Evolutionary conservation across 352 stramenopile species (phyloP), one percentile per base, ranked within the genome.

Genomic region (Lagenidium sp.): DNA sequence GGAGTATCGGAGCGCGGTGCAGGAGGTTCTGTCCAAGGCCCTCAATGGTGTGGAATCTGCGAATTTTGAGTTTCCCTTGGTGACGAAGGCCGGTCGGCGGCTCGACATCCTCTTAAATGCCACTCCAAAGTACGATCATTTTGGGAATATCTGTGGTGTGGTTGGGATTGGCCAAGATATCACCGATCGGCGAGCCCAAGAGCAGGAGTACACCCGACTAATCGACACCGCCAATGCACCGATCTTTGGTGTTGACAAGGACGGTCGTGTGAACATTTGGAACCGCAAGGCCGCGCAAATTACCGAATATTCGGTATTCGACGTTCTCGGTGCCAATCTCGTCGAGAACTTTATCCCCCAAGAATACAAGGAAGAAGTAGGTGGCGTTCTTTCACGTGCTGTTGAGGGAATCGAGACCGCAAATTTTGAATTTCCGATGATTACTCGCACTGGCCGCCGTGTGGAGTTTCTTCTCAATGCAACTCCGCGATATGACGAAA

Each of bases 181-280:
- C 44, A 81, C 71, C 23, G 70, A 84, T 22, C 59, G 69, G 21
- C 61, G 60, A 12, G 65, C 68, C 11, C 74, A 86, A 44, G 74
- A 86, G 22, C 74, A 84, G 39, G 73, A 86, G 41, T 86, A 86
- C 46, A 66, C 66, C 1, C 70, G 74, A 15, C 54, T 93, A 3
- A 86, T 94, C 41, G 81, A 94, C 41, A 90, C 71, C 21, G 78
- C 81, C 28, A 90, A 93, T 44, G 68, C 75, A 3, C 73, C 78
- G 3, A 90, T 90, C 32, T 87, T 93, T 53, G 80, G 77, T 21
- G 70, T 90, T 15, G 77, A 93, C 50, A 52, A 26, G 8, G 51
- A 79, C 32, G 64, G 79, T 12, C 60, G 67, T 32, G 79, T 89
- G 19, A 87, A 90, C 31, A 86, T 85, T 45, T 85, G 81, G 81